Evolutionary conservation across 306 rosid species (phyloP), one percentile per base, ranked within the genome.

Genomic region (Rosa rugosa): DNA sequence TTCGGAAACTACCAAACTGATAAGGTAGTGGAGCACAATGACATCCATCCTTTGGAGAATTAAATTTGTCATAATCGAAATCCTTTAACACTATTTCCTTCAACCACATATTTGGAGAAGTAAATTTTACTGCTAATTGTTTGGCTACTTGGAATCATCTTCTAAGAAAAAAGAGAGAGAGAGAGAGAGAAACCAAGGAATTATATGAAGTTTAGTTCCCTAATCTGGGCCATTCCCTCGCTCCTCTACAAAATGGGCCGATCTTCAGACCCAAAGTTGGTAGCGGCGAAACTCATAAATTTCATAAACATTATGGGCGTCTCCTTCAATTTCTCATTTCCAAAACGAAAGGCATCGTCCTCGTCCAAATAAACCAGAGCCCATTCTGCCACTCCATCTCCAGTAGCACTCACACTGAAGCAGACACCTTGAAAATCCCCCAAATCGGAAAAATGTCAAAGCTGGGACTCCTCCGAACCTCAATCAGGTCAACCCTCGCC

Each of bases 401-500:
- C 45, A 27, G 63, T 18, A 11, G n/a, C 72, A 1, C 67, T 23
- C 34, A 9, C 11, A n/a, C 67, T 41, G 23, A 38, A 12, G 7
- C 67, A 40, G 17, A 54, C 36, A 54, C 36, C 64, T 20, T 45
- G 17, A 18, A 62, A 62, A 59, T 11, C 65, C 65, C 25, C 27
- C 7, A 10, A 23, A 36, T n/a, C 0, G 16, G 3, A 18, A 79
- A 81, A 67, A 88, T 83, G 89, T 79, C 84, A 44, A 87, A 75
- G 75, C 88, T 90, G 80, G 87, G 82, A 71, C 74, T 85, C 69
- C 72, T 90, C 45, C 81, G 93, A 69, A 83, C 87, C 62, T 84
- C 89, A 11, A 45, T 90, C 79, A 81, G 84, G 79, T 87, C 90
- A 10, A 84, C 46, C 68, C 79, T 83, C 42, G 5, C 84, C 41